Conservation (phyloP, 345 rosid genomes). For the Excoecaria cochinchinensis region DNA sequence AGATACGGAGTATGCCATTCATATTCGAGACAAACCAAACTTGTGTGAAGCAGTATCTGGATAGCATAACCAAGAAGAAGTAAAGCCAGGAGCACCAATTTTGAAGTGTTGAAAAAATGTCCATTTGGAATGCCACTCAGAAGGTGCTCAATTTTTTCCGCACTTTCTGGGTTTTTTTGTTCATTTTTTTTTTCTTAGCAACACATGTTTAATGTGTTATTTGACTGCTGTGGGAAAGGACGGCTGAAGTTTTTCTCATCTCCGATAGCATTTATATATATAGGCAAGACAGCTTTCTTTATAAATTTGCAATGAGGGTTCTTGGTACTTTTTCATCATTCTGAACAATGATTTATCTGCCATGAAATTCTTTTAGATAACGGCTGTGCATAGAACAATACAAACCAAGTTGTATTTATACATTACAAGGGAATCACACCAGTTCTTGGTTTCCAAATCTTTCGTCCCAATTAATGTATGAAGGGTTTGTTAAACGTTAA, state of each 20-base stretch:
- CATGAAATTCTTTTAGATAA: background rate
- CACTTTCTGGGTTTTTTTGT: constrained; percentile 30
- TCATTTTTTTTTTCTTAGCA: background rate
- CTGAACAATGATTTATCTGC: background rate
- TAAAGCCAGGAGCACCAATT: constrained; percentile 11
- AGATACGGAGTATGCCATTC: constrained; percentile 63
- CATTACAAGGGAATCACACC: background rate
- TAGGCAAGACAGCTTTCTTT: background rate
- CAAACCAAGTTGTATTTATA: background rate
- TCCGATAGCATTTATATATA: constrained; percentile 1
- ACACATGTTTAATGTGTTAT: constrained; percentile 1
- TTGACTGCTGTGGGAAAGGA: background rate
- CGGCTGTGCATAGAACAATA: background rate
- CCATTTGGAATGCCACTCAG: constrained; percentile 13
- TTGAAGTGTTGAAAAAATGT: constrained; percentile 7
- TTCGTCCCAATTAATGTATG: background rate
- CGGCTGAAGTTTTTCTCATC: background rate
- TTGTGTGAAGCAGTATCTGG: constrained; percentile 42
- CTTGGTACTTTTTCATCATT: background rate
- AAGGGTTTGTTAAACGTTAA: too few species aligned
- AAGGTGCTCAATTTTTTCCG: constrained; percentile 30
- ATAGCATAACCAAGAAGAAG: constrained; percentile 18
- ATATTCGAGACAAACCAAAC: constrained; percentile 54
- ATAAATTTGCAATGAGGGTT: background rate
- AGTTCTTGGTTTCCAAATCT: background rate